Percentiles rank a stretch among this genome's conserved stretches.
Evolutionary conservation across 352 stramenopile species (phyloP).

Genomic region (Peronospora farinosa): DNA sequence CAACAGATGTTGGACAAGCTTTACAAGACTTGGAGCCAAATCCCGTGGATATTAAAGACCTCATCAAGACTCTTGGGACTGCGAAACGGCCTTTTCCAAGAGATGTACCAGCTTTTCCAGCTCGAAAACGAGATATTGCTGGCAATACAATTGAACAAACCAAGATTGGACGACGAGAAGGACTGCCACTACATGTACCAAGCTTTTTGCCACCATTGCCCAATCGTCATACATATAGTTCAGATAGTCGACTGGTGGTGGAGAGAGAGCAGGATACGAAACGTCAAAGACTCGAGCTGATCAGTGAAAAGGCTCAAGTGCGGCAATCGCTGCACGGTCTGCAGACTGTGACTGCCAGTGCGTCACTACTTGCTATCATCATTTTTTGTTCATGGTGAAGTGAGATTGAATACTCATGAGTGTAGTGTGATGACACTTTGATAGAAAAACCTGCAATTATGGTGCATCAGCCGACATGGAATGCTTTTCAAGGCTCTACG

Average conservation of each 20-base stretch:
- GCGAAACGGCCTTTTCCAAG: constrained; percentile 48
- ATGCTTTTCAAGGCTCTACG: constrained; percentile 43
- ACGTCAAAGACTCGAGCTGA: constrained; percentile 41
- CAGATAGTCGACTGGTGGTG: constrained; percentile 45
- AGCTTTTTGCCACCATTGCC: constrained; percentile 47
- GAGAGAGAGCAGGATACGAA: constrained; percentile 51
- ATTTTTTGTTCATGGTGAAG: not conserved
- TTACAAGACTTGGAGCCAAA: constrained; percentile 41
- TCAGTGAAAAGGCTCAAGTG: constrained; percentile 56
- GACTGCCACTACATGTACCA: constrained; percentile 41
- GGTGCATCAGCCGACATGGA: constrained; percentile 44
- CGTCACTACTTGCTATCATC: constrained; percentile 1
- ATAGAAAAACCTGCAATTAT: constrained; percentile 36
- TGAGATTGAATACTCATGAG: constrained; percentile 1
- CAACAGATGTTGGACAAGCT: constrained; percentile 41
- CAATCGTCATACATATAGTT: constrained; percentile 56
- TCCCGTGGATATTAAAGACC: constrained; percentile 39
- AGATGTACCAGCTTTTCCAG: constrained; percentile 47
- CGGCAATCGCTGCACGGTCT: constrained; percentile 52
- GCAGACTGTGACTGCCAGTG: constrained; percentile 39
- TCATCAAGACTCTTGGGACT: constrained; percentile 49
- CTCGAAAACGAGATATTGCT: constrained; percentile 40
- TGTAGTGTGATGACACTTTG: not conserved
- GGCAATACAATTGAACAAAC: constrained; percentile 47
- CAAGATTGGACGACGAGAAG: constrained; percentile 50